These are phyloP conservation scores for Colletotrichum euphorbiae DNA, from an alignment of 2,329 filamentous ascomycete genomes.

Conservation along the genomic window DNA sequence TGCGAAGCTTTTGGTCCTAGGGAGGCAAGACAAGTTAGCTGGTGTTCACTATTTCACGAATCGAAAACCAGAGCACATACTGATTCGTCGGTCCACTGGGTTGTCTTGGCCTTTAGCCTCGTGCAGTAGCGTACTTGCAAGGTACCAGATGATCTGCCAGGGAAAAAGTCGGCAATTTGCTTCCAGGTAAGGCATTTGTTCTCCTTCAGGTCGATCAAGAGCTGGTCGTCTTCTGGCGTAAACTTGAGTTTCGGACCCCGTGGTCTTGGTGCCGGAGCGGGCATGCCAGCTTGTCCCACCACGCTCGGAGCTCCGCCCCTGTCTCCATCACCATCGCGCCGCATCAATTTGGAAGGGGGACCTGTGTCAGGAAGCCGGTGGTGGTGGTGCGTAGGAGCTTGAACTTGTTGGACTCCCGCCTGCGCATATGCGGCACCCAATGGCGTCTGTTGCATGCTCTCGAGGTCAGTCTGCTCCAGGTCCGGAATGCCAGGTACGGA, in stretches of 20 bases:
- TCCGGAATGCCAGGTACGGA: slow-evolving; percentile 62
- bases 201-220: slow-evolving; percentile 91
- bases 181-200: slow-evolving; percentile 97
- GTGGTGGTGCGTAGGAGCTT: slow-evolving; percentile 78
- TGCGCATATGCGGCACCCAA: slow-evolving; percentile 65
- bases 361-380: slow-evolving; percentile 82
- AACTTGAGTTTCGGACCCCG: slow-evolving; percentile 94
- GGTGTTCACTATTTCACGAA: not conserved
- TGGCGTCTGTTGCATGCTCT: slow-evolving; percentile 65
- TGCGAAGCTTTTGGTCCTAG: slow-evolving; percentile 81
- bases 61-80: slow-evolving; percentile 65
- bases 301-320: slow-evolving; percentile 79
- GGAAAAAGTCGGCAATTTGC: slow-evolving; percentile 97
- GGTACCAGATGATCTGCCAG: slow-evolving; percentile 88
- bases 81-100: slow-evolving; percentile 93
- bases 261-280: slow-evolving; percentile 81
- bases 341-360: slow-evolving; percentile 75
- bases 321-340: slow-evolving; percentile 67
- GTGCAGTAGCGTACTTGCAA: slow-evolving; percentile 95
- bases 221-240: slow-evolving; percentile 88
- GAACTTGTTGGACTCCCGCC: slow-evolving; percentile 57
- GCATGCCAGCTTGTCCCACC: slow-evolving; percentile 90
- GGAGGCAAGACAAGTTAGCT: slow-evolving; percentile 35
- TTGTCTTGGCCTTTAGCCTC: slow-evolving; percentile 93
- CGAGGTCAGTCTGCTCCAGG: slow-evolving; percentile 66